Percentiles rank a stretch among this genome's conserved stretches.
Evolutionary conservation across 2,329 filamentous ascomycete species (phyloP).

Genomic region (Endoconidiophora polonica): DNA sequence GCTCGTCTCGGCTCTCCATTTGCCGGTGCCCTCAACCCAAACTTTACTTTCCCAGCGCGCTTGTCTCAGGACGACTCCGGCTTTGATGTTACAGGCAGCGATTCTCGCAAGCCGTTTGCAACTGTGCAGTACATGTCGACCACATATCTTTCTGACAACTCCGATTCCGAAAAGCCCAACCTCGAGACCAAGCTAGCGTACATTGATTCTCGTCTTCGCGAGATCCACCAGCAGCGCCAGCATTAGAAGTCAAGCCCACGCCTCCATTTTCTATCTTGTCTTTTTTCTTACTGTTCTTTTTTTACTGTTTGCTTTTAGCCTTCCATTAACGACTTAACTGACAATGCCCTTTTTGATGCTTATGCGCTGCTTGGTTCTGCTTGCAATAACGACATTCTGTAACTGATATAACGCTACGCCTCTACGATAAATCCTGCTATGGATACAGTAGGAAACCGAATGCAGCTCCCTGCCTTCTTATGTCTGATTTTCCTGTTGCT

Average conservation of each 20-base stretch:
- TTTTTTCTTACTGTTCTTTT: neutral
- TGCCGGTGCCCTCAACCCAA: conserved; percentile 26
- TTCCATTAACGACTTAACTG: neutral
- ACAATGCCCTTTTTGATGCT: too few species aligned
- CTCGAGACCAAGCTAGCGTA: conserved; percentile 38
- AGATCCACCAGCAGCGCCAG: conserved; percentile 31
- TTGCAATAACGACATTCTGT: neutral
- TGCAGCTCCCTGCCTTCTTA: neutral
- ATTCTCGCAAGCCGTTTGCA: conserved; percentile 34
- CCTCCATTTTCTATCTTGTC: neutral
- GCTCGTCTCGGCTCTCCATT: conserved; percentile 45
- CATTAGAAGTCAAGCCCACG: conserved; percentile 30
- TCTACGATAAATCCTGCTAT: too few species aligned
- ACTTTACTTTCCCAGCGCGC: conserved; percentile 45
- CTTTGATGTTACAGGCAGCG: conserved; percentile 25
- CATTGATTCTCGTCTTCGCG: conserved; percentile 39
- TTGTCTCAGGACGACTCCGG: conserved; percentile 26
- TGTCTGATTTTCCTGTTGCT: conserved; percentile 1
- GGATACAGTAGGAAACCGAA: neutral
- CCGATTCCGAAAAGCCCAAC: conserved; percentile 25
- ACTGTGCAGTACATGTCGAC: conserved; percentile 24
- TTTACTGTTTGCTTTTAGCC: neutral
- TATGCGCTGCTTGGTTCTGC: too few species aligned
- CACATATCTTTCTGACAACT: conserved; percentile 6
- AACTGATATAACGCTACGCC: too few species aligned